Percentiles rank a stretch among this genome's conserved stretches.
Conservation (phyloP, 2,329 filamentous ascomycete species). For the Colletotrichum tofieldiae region DNA sequence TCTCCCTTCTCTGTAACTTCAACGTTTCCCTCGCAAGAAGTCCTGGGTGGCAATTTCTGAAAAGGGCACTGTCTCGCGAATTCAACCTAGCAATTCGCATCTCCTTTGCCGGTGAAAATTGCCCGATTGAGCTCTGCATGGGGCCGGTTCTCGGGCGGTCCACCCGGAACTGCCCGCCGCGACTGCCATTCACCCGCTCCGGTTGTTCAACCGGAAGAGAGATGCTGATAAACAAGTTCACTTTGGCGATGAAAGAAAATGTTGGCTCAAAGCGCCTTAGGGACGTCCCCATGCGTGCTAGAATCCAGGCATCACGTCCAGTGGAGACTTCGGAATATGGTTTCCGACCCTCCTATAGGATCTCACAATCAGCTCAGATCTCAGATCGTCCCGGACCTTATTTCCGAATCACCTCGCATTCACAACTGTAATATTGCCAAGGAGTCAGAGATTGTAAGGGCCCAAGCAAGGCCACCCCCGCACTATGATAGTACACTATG, state of each 20-base stretch:
- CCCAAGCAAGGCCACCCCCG: too few relatives aligned
- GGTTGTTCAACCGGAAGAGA: too few relatives aligned
- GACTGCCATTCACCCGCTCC: background rate
- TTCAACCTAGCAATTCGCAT: background rate
- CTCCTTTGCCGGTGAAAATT: constrained; percentile 24
- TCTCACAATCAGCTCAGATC: background rate
- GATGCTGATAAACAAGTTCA: background rate
- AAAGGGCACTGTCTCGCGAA: constrained; percentile 23
- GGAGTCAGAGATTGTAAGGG: background rate
- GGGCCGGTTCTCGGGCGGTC: constrained; percentile 25
- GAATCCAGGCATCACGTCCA: background rate
- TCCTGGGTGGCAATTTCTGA: background rate
- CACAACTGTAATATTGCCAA: background rate
- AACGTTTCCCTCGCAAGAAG: background rate
- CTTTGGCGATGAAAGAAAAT: background rate
- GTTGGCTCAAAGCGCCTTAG: background rate
- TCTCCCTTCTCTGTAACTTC: too few relatives aligned
- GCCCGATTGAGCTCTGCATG: constrained; percentile 21
- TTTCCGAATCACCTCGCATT: constrained; percentile 4
- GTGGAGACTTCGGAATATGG: constrained; percentile 30
- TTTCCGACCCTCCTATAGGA: constrained; percentile 33
- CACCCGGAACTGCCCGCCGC: background rate
- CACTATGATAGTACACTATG: too few relatives aligned
- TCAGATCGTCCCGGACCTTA: constrained; percentile 7
- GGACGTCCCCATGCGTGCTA: background rate